Percentiles rank a stretch among this genome's conserved stretches.
These are phyloP conservation scores for Euclidium syriacum DNA, from an alignment of 345 rosid species.

Conservation along the genomic window DNA sequence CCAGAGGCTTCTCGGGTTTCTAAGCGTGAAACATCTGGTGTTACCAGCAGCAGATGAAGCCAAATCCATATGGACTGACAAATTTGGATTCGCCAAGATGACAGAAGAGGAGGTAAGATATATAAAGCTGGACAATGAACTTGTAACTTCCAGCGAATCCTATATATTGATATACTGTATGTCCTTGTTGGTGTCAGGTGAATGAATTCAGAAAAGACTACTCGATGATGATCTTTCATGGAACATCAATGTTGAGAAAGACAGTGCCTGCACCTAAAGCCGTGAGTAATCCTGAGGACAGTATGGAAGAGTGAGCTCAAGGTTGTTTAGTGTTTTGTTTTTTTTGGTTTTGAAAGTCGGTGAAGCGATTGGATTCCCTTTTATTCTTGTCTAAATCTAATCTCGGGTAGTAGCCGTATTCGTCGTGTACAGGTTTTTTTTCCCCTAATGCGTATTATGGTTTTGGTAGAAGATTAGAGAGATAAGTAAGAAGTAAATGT, in stretches of 20 bases:
- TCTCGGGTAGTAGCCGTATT: slow-evolving; percentile 6
- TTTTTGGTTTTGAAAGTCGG: background rate
- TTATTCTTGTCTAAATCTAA: background rate
- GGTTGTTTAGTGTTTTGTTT: background rate
- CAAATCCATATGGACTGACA: slow-evolving; percentile 80
- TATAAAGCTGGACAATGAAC: background rate
- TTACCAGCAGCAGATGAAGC: slow-evolving; percentile 94
- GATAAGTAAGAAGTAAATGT: background rate
- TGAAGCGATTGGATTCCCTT: background rate
- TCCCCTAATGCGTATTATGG: slow-evolving; percentile 14
- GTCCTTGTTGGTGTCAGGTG: slow-evolving; percentile 22
- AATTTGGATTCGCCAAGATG: slow-evolving; percentile 68
- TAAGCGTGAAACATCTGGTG: slow-evolving; percentile 60
- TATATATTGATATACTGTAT: background rate
- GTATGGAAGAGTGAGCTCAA: slow-evolving; percentile 16
- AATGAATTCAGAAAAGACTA: slow-evolving; percentile 44
- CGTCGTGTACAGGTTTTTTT: slow-evolving; percentile 14
- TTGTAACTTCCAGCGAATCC: background rate
- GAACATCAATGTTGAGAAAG: slow-evolving; percentile 80
- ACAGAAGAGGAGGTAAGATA: slow-evolving; percentile 52
- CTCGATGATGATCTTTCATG: slow-evolving; percentile 76
- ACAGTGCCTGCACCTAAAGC: slow-evolving; percentile 41
- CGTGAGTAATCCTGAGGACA: slow-evolving; percentile 23
- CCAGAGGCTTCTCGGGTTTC: slow-evolving; percentile 59
- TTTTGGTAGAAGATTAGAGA: slow-evolving; percentile 17